These are phyloP conservation scores for Zasmidium angulare DNA, from an alignment of 2,329 filamentous ascomycete genomes.

Conservation along the genomic window DNA sequence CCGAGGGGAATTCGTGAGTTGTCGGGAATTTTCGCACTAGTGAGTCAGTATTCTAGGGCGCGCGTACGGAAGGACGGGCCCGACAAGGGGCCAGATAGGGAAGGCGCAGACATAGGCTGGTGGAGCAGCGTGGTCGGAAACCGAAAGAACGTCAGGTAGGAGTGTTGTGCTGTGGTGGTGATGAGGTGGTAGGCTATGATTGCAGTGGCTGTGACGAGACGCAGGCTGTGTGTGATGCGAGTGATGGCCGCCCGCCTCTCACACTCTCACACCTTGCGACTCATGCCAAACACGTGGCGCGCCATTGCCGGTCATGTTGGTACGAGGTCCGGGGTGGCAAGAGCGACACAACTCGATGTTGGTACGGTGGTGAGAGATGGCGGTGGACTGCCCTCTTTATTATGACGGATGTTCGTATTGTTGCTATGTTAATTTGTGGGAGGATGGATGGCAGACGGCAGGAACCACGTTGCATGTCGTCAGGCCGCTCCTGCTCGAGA, in stretches of 20 bases:
- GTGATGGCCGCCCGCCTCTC: background rate
- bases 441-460: background rate
- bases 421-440: too few relatives aligned
- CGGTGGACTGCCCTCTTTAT: too few relatives aligned
- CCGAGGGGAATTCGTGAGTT: background rate
- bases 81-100: background rate
- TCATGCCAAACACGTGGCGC: background rate
- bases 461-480: too few relatives aligned
- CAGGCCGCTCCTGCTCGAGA: too few relatives aligned
- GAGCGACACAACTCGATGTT: background rate
- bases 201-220: background rate
- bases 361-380: background rate
- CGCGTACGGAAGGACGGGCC: background rate
- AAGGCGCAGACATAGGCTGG: background rate
- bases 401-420: too few relatives aligned
- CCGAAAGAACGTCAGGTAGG: too few relatives aligned
- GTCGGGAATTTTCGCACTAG: background rate
- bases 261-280: background rate
- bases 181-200: background rate
- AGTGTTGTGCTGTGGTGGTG: too few relatives aligned
- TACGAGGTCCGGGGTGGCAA: background rate
- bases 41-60: background rate
- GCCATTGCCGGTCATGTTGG: background rate
- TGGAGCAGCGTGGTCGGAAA: background rate
- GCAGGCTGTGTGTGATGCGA: background rate